These are phyloP conservation scores for Nyssa sinensis DNA, from an alignment of 148 eudicot species.

Conservation along the genomic window DNA sequence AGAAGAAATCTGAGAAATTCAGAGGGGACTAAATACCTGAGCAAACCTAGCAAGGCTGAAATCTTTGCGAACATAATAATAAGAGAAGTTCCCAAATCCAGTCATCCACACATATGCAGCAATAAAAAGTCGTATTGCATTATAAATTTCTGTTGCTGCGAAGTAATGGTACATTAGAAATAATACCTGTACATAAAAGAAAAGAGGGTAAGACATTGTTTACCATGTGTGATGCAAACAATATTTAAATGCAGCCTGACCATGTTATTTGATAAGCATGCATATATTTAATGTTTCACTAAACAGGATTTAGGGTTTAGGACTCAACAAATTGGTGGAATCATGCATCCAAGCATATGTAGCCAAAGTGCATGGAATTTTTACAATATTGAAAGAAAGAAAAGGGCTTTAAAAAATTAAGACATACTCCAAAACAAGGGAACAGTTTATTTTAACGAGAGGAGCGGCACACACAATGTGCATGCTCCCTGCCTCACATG, in stretches of 20 bases:
- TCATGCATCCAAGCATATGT: no score
- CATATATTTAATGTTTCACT: no score
- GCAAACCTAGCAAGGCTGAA: conserved; percentile 89
- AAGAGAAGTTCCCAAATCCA: conserved; percentile 97
- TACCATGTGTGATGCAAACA: not conserved
- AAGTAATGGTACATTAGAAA: conserved; percentile 96
- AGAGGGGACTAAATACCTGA: conserved; percentile 48
- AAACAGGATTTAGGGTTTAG: no score
- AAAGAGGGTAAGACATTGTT: not conserved
- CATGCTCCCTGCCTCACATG: not conserved
- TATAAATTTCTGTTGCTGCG: conserved; percentile 86
- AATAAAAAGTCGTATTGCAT: conserved; percentile 87
- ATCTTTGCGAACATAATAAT: conserved; percentile 90
- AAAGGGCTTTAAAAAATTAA: no score
- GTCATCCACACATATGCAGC: conserved; percentile 99
- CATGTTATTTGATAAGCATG: not conserved
- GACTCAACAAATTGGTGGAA: no score
- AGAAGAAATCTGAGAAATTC: not conserved
- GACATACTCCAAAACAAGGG: no score
- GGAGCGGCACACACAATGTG: no score
- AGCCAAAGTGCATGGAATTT: not conserved
- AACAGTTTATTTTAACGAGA: no score
- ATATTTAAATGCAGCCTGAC: not conserved
- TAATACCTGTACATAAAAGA: conserved; percentile 51
- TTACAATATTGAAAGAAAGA: no score